Conservation (phyloP, 2,329 filamentous ascomycete species). For the Ceratocystis huliohia region DNA sequence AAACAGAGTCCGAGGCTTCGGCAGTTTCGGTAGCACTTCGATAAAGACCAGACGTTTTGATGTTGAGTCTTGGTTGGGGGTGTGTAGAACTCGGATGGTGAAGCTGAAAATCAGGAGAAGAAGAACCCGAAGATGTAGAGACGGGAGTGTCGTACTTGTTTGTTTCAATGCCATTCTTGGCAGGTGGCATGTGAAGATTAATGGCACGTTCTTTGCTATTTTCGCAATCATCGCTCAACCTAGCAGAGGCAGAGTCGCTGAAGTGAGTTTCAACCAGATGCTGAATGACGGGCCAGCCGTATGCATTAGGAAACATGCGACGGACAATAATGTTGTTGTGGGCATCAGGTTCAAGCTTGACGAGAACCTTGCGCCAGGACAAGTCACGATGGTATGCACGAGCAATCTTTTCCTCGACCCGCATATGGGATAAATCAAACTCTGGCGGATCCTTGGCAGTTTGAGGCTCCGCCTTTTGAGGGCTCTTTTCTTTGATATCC, state of each 20-base stretch:
- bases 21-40: not conserved
- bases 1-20: constrained; percentile 22
- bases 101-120: not conserved
- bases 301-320: constrained; percentile 92
- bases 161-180: constrained; percentile 53
- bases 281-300: constrained; percentile 93
- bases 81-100: constrained; percentile 25
- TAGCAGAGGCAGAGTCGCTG: constrained; percentile 52
- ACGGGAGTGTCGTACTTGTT: constrained; percentile 25
- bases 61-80: not conserved
- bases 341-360: constrained; percentile 87
- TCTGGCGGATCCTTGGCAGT: constrained; percentile 27
- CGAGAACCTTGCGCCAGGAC: constrained; percentile 92
- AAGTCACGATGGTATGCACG: constrained; percentile 84
- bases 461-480: constrained; percentile 29
- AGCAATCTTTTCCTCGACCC: constrained; percentile 95
- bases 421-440: constrained; percentile 57
- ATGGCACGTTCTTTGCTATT: constrained; percentile 56
- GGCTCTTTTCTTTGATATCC: not conserved
- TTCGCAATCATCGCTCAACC: constrained; percentile 55
- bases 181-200: constrained; percentile 42
- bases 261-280: constrained; percentile 94
- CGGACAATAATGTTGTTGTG: constrained; percentile 98
- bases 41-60: not conserved
- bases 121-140: not conserved